These are phyloP conservation scores for Exobasidium rhododendri DNA, from an alignment of 1,284 basidiomycete genomes.

Conservation along the genomic window DNA sequence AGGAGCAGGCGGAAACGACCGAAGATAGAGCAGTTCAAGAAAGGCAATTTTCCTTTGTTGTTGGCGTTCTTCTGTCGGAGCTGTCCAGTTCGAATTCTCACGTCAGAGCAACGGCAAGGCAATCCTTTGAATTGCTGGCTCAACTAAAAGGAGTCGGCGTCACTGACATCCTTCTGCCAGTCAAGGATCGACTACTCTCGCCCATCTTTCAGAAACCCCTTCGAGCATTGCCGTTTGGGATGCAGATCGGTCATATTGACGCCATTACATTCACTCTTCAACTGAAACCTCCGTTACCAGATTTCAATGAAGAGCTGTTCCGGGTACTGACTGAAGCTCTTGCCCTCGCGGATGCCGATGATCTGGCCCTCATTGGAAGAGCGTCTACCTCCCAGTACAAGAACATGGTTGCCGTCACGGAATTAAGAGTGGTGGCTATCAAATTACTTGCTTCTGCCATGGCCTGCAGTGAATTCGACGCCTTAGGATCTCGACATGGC, in stretches of 20 bases:
- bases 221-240: conserved; percentile 88
- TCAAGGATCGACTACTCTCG: conserved; percentile 80
- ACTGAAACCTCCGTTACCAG: conserved; percentile 79
- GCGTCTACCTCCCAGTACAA: conserved; percentile 69
- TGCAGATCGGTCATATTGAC: conserved; percentile 98
- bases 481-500: conserved; percentile 34
- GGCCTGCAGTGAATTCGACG: conserved; percentile 79
- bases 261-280: conserved; percentile 83
- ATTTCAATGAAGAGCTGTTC: conserved; percentile 85
- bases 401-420: conserved; percentile 76
- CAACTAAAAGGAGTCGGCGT: conserved; percentile 71
- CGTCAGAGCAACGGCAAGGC: conserved; percentile 79
- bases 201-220: conserved; percentile 95
- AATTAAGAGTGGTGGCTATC: conserved; percentile 92
- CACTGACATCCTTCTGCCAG: conserved; percentile 75
- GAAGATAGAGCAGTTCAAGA: conserved; percentile 20
- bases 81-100: conserved; percentile 81
- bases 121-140: conserved; percentile 76
- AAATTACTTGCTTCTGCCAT: conserved; percentile 89
- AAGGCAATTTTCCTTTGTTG: conserved; percentile 60
- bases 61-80: conserved; percentile 84
- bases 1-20: conserved; percentile 17
- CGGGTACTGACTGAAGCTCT: conserved; percentile 90
- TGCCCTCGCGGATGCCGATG: conserved; percentile 92
- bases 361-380: conserved; percentile 70